Percentiles rank a stretch among this genome's conserved stretches.
Evolutionary conservation across 257 asterid genomes (phyloP).

Genomic region (Misopates orontium): DNA sequence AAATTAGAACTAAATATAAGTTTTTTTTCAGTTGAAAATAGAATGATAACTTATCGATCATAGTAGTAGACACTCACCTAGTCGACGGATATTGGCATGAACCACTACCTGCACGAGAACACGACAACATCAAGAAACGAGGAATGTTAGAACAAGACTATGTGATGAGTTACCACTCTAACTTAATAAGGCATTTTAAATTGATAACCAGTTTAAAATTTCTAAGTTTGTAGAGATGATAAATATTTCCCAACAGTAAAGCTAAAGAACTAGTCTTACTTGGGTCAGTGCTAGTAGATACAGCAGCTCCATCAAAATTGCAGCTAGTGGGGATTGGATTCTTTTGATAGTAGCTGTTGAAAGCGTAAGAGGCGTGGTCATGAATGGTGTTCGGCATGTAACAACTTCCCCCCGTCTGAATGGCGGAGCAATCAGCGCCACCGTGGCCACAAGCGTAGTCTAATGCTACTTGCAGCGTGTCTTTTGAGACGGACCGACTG

Average conservation of each 20-base stretch:
- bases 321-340: constrained; percentile 80
- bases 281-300: constrained; percentile 78
- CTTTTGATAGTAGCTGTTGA: constrained; percentile 75
- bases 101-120: constrained; percentile 58
- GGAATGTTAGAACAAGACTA: neutral
- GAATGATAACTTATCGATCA: neutral
- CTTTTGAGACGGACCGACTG: constrained; percentile 46
- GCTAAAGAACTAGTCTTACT: constrained; percentile 39
- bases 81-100: constrained; percentile 66
- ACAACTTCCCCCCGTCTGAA: constrained; percentile 70
- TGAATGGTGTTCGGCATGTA: constrained; percentile 46
- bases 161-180: neutral
- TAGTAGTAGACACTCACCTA: constrained; percentile 46
- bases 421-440: constrained; percentile 62
- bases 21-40: neutral
- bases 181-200: no score
- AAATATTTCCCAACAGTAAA: neutral
- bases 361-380: constrained; percentile 76
- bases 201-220: no score
- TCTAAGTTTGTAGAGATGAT: no score
- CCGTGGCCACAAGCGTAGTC: constrained; percentile 82
- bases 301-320: constrained; percentile 74
- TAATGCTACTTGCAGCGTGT: constrained; percentile 59
- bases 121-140: neutral
- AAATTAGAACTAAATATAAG: constrained; percentile 5